These are phyloP conservation scores for Suhomyces maxii DNA, from an alignment of 1,139 yeast genomes.

Conservation along the genomic window DNA sequence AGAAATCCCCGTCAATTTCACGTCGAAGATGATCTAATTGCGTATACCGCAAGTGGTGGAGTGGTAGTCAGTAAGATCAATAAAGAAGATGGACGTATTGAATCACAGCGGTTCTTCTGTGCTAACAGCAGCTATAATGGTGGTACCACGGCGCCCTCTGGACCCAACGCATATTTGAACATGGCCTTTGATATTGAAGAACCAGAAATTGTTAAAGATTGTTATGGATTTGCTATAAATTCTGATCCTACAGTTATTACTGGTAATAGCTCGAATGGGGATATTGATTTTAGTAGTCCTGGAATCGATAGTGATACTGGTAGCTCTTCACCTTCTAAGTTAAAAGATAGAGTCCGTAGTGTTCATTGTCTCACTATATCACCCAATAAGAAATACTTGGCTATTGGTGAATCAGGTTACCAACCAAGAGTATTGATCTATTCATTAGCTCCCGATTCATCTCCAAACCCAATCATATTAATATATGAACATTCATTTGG, in stretches of 20 bases:
- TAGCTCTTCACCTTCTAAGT: slow-evolving; percentile 30
- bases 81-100: slow-evolving; percentile 13
- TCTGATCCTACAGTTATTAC: slow-evolving; percentile 27
- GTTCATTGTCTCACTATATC: slow-evolving; percentile 58
- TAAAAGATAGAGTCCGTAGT: slow-evolving; percentile 50
- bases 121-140: slow-evolving; percentile 33
- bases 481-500: slow-evolving; percentile 68
- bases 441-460: slow-evolving; percentile 53
- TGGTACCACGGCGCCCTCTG: not conserved
- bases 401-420: slow-evolving; percentile 69
- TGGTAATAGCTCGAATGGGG: slow-evolving; percentile 14
- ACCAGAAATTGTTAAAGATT: slow-evolving; percentile 24
- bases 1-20: slow-evolving; percentile 33
- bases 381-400: slow-evolving; percentile 51
- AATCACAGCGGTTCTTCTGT: slow-evolving; percentile 50
- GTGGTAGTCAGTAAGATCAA: slow-evolving; percentile 51
- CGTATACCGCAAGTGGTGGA: slow-evolving; percentile 69
- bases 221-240: slow-evolving; percentile 33
- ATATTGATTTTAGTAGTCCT: slow-evolving; percentile 3
- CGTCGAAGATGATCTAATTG: slow-evolving; percentile 43
- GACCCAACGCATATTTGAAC: slow-evolving; percentile 34
- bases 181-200: slow-evolving; percentile 19
- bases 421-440: slow-evolving; percentile 62
- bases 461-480: slow-evolving; percentile 48
- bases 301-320: slow-evolving; percentile 1